Evolutionary conservation across 2,329 filamentous ascomycete genomes (phyloP), one percentile per base, ranked within the genome.

Genomic region (Aureobasidium pullulans): DNA sequence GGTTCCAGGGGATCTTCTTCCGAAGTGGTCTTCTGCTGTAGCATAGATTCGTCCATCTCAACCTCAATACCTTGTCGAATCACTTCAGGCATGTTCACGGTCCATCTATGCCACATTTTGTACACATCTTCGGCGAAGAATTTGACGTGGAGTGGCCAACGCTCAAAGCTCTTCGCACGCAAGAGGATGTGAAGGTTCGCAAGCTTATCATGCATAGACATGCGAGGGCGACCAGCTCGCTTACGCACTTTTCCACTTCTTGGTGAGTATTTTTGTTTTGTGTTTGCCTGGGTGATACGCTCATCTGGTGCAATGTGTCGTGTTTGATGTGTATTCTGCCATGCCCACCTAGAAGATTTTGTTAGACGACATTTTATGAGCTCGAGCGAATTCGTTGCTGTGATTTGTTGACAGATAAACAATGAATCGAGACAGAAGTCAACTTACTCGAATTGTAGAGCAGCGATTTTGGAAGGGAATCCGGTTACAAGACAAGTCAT

Each of bases 401-500:
- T 54, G 23, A 29, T n/a, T 15, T 29, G 15, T 37, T 28, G 52
- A 29, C 31, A 13, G 28, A 36, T n/a, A 46, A 28, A 46, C 16
- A 37, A 6, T 16, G 40, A 34, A 34, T 15, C 8, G 3, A 15
- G 37, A n/a, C 9, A 13, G 4, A 6, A 19, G 6, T 32, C 13
- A n/a, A 78, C 84, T 70, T 79, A 94, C 88, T 97, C 93, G 69
- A 99, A 97, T 69, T 97, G 93, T 63, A 99, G 75, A 0, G 94
- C 94, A 0, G 89, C 90, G 37, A 93, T 84, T 67, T 87, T 87
- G 65, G 88, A 93, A 0, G 89, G 90, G 64, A 99, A 99, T 0
- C 93, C 93, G 6, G 89, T 88, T 1, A 97, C 88, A 6, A 96
- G 78, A 42, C 84, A 85, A 2, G 89, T 83, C 88, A 96, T 95